A percentile compares a stretch with the other conserved stretches of the same genome.
Conservation (phyloP, 73 alveolate species). For the Paramecium biaurelia region DNA sequence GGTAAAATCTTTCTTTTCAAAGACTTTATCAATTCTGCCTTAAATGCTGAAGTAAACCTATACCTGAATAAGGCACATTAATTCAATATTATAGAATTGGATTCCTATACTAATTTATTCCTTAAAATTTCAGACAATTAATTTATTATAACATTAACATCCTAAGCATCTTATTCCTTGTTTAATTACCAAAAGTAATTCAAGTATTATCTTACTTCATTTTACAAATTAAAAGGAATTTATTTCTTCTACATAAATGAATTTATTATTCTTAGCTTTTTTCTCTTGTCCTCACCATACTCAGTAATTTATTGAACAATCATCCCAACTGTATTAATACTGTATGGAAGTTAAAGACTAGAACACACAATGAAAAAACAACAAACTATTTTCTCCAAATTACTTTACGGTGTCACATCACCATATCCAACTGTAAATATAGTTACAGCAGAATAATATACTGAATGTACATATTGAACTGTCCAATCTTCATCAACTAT, state of each 20-base stretch:
- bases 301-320: constrained; percentile 57
- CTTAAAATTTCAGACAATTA: neutral
- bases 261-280: constrained; percentile 62
- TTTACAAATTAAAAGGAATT: constrained; percentile 61
- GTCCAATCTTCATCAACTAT: neutral
- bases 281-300: constrained; percentile 59
- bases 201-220: constrained; percentile 64
- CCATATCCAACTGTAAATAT: constrained; percentile 81
- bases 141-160: neutral
- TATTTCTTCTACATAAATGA: constrained; percentile 52
- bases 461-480: constrained; percentile 62
- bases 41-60: neutral
- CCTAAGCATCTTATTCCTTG: neutral
- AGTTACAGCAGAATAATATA: constrained; percentile 74
- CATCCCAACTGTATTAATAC: constrained; percentile 71
- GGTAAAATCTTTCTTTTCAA: neutral
- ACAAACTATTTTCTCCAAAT: constrained; percentile 58
- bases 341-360: constrained; percentile 78
- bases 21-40: neutral
- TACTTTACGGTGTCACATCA: constrained; percentile 66
- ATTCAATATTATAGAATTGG: neutral
- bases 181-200: constrained; percentile 66
- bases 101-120: neutral
- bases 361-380: constrained; percentile 71
- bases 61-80: neutral